These are phyloP conservation scores for Eucalyptus marginata DNA, from an alignment of 345 rosid genomes.

Conservation along the genomic window DNA sequence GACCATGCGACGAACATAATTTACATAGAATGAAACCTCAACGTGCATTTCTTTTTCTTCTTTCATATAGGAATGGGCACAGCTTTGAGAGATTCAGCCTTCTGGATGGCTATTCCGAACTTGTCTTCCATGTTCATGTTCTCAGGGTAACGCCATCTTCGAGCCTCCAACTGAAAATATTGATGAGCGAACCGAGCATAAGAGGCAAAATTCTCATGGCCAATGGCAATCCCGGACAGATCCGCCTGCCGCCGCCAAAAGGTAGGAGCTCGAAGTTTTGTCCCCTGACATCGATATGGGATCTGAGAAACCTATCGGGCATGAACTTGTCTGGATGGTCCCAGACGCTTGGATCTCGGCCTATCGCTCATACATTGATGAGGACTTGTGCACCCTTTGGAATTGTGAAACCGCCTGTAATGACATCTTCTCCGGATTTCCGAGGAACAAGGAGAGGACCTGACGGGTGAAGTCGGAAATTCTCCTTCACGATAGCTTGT, in stretches of 20 bases:
- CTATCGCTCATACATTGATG: background rate
- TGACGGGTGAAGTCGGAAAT: background rate
- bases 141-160: background rate
- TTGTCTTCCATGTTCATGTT: background rate
- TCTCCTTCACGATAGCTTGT: background rate
- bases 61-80: background rate
- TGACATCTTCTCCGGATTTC: background rate
- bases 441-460: background rate
- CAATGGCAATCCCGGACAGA: background rate
- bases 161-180: background rate
- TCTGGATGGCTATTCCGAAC: background rate
- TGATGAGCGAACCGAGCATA: background rate
- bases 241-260: background rate
- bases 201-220: background rate
- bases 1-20: too few relatives aligned
- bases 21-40: background rate
- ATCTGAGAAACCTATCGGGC: background rate
- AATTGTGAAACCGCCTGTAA: background rate
- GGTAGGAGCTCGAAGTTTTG: background rate
- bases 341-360: background rate
- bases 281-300: background rate
- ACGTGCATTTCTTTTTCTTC: background rate
- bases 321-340: background rate
- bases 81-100: background rate
- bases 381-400: background rate